phyloP scores from a whole-genome alignment of 306 rosid genomes.

The Carpinus viminea region DNA sequence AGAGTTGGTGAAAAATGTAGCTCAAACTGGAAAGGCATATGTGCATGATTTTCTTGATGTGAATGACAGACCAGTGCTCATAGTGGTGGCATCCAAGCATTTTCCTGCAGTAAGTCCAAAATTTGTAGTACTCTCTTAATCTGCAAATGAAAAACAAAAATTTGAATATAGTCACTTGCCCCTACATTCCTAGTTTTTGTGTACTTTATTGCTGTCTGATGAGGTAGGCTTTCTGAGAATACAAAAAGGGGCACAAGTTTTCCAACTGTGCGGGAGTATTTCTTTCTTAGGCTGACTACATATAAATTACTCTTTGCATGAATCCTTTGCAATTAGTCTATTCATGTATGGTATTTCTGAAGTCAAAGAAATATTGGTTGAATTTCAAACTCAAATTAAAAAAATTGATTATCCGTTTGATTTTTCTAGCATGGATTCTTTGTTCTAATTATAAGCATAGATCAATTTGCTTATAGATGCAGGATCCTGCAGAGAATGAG shows the following conservation, averaged over 20 bases:
- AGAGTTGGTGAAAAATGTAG: constrained; percentile 56
- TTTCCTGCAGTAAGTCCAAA: constrained; percentile 60
- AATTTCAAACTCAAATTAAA: background rate
- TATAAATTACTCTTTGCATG: background rate
- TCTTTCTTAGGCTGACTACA: background rate
- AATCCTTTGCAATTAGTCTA: background rate
- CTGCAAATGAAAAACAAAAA: constrained; percentile 11
- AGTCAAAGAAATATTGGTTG: background rate
- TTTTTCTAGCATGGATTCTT: constrained; percentile 6
- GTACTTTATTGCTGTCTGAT: background rate
- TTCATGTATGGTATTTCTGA: background rate
- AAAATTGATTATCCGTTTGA: background rate
- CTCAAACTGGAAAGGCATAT: constrained; percentile 78
- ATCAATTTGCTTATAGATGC: constrained; percentile 50
- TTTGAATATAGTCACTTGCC: constrained; percentile 4
- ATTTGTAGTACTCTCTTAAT: constrained; percentile 13
- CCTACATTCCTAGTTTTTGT: background rate
- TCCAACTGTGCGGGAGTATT: background rate
- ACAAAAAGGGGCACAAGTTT: background rate
- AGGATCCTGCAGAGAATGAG: constrained; percentile 62
- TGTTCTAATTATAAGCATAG: constrained; percentile 13
- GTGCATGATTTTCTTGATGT: constrained; percentile 79
- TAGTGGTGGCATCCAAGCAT: constrained; percentile 80
- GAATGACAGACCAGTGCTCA: constrained; percentile 73
- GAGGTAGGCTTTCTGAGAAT: background rate